Conservation (phyloP, 2,329 filamentous ascomycete species). For the Fusarium heterosporum region DNA sequence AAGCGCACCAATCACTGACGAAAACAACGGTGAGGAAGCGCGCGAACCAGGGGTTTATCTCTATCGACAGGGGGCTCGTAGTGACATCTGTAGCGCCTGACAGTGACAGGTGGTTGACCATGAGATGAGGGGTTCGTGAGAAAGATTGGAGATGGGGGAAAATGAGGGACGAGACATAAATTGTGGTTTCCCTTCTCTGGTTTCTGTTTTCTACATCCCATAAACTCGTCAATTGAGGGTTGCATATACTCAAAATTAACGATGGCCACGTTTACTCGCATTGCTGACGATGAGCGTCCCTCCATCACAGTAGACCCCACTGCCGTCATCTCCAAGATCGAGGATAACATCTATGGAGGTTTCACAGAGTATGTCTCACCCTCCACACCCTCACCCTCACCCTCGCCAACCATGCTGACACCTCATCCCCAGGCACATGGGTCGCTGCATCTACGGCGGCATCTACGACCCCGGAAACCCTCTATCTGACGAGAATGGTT, state of each 20-base stretch:
- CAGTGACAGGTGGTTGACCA: slow-evolving; percentile 3
- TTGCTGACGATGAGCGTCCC: slow-evolving; percentile 69
- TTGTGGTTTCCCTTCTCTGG: background rate
- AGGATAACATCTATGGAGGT: slow-evolving; percentile 84
- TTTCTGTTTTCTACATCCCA: background rate
- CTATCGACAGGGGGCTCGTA: background rate
- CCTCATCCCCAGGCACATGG: slow-evolving; percentile 75
- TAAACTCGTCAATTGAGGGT: background rate
- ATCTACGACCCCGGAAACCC: slow-evolving; percentile 83
- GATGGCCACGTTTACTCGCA: slow-evolving; percentile 81
- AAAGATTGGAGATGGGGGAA: slow-evolving; percentile 7
- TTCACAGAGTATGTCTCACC: slow-evolving; percentile 78
- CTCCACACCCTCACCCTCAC: background rate
- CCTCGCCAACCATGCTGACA: slow-evolving; percentile 1
- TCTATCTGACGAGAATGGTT: slow-evolving; percentile 79
- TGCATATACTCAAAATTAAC: background rate
- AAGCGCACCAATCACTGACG: slow-evolving; percentile 10
- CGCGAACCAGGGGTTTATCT: slow-evolving; percentile 7
- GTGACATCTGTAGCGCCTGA: background rate
- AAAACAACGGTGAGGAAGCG: background rate
- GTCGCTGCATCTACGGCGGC: slow-evolving; percentile 87
- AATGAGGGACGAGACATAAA: slow-evolving; percentile 5
- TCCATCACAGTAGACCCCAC: slow-evolving; percentile 73
- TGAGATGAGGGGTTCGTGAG: slow-evolving; percentile 1
- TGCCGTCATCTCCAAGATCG: slow-evolving; percentile 77